These are phyloP conservation scores for Backusella westeae DNA, from an alignment of 192 early-diverging fungal genomes.

Conservation along the genomic window DNA sequence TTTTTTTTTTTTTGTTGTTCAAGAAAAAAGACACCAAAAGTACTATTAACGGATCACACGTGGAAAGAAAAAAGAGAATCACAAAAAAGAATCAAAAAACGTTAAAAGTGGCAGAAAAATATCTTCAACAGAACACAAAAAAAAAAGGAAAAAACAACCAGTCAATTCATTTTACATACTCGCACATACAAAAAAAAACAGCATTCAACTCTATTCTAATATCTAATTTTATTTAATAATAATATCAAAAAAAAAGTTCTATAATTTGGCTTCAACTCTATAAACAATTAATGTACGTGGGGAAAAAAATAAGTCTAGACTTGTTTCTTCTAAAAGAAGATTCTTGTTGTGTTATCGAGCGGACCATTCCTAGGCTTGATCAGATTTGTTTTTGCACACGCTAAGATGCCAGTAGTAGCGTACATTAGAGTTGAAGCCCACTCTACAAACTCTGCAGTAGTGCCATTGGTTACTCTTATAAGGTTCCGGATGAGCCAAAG, in stretches of 20 bases:
- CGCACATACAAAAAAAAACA: neutral
- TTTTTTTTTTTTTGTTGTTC: neutral
- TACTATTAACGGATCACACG: neutral
- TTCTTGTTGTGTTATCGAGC: neutral
- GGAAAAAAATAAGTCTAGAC: neutral
- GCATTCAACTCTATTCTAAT: constrained; percentile 1
- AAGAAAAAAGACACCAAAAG: neutral
- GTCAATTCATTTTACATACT: constrained; percentile 2
- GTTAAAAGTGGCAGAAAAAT: neutral
- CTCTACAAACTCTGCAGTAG: neutral
- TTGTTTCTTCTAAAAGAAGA: neutral
- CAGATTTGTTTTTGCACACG: constrained; percentile 6
- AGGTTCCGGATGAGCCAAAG: neutral
- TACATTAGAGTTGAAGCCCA: constrained; percentile 5
- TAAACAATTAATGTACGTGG: neutral
- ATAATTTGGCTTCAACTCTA: neutral
- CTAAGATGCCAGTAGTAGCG: constrained; percentile 11
- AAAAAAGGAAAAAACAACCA: neutral
- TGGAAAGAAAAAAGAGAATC: neutral
- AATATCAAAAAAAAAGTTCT: constrained; percentile 6
- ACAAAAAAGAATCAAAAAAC: neutral
- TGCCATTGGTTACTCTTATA: neutral
- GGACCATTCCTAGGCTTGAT: neutral
- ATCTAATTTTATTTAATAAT: neutral
- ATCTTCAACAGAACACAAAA: constrained; percentile 4